Evolutionary conservation across 176 grass and related monocot species (phyloP).

Genomic region (Cenchrus americanus): DNA sequence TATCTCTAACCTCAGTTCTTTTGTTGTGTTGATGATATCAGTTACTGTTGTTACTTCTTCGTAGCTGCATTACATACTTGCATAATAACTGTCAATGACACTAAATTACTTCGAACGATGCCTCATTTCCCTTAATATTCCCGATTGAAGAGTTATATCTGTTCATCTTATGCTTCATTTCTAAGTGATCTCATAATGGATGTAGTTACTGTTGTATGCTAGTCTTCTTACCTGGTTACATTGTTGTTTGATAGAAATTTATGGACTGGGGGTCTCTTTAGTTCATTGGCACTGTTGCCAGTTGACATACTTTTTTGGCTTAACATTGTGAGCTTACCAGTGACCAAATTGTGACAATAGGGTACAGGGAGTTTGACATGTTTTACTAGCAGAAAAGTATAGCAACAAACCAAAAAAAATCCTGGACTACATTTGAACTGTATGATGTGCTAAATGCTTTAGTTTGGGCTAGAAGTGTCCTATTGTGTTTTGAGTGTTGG

Average conservation of each 20-base stretch:
- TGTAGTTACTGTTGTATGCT: constrained; percentile 2
- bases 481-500: background rate
- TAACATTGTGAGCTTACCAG: background rate
- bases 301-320: background rate
- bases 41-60: constrained; percentile 7
- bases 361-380: background rate
- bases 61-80: constrained; percentile 2
- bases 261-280: background rate
- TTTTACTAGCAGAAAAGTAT: constrained; percentile 13
- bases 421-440: background rate
- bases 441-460: constrained; percentile 19
- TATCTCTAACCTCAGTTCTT: constrained; percentile 1
- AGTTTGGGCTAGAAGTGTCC: background rate
- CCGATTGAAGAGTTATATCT: background rate
- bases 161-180: background rate
- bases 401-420: background rate
- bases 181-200: background rate
- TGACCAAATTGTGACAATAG: background rate
- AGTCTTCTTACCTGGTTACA: no score
- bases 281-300: background rate
- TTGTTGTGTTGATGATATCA: constrained; percentile 1
- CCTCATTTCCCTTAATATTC: constrained; percentile 10
- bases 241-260: constrained; percentile 39
- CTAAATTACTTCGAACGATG: constrained; percentile 9
- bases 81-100: background rate